Conservation (phyloP, 2,329 filamentous ascomycete species). For the Diaporthe nobilis region DNA sequence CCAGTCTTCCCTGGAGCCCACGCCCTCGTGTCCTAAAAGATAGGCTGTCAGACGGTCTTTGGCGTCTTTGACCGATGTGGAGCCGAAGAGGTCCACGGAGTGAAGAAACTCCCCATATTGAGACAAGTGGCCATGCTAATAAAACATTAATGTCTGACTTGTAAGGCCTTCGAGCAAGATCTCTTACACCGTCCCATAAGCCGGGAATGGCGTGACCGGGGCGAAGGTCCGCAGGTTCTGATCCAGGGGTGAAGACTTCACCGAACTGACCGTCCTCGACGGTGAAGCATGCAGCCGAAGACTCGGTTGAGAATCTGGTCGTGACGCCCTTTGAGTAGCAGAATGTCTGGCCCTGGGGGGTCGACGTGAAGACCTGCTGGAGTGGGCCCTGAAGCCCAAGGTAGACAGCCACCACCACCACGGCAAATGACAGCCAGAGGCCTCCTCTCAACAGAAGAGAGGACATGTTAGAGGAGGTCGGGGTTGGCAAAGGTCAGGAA, state of each 20-base stretch:
- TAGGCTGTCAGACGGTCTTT: constrained; percentile 66
- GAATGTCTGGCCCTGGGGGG: constrained; percentile 48
- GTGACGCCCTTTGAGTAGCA: constrained; percentile 60
- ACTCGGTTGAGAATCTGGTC: constrained; percentile 55
- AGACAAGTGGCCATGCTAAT: constrained; percentile 73
- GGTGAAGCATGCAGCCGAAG: constrained; percentile 68
- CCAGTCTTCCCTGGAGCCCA: constrained; percentile 71
- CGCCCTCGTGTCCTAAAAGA: constrained; percentile 61
- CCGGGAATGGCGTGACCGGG: constrained; percentile 74
- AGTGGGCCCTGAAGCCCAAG: constrained; percentile 38
- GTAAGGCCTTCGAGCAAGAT: neutral
- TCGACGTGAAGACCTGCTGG: constrained; percentile 33
- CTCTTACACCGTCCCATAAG: constrained; percentile 71
- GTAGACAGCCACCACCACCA: constrained; percentile 36
- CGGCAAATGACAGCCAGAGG: constrained; percentile 38
- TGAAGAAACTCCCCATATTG: constrained; percentile 77
- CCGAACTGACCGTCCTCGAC: constrained; percentile 66
- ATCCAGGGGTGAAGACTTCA: constrained; percentile 56
- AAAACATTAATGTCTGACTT: neutral
- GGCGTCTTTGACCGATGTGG: constrained; percentile 68
- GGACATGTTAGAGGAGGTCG: neutral
- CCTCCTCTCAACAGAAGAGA: constrained; percentile 33
- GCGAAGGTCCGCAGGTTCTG: constrained; percentile 49
- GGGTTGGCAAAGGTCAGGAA: neutral
- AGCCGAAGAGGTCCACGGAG: constrained; percentile 75